Evolutionary conservation across 805 yeast species (phyloP).

Genomic region (Zygosaccharomyces rouxii): DNA sequence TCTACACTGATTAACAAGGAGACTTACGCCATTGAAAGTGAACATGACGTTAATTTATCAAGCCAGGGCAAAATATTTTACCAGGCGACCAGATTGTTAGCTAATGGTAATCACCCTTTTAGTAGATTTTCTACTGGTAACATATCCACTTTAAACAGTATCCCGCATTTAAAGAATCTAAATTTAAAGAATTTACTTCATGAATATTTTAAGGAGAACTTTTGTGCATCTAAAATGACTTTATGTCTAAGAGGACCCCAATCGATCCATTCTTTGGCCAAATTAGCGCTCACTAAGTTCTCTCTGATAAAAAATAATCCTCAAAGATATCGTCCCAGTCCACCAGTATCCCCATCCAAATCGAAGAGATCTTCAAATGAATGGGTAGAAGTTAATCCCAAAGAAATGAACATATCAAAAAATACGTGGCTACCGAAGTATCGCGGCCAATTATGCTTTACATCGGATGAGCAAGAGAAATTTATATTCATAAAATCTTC

Average conservation of each 20-base stretch:
- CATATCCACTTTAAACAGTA: slow-evolving; percentile 42
- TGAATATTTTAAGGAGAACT: slow-evolving; percentile 41
- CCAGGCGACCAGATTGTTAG: slow-evolving; percentile 54
- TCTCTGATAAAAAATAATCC: slow-evolving; percentile 28
- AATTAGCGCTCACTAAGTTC: slow-evolving; percentile 45
- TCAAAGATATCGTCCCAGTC: background rate
- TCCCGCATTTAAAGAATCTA: slow-evolving; percentile 33
- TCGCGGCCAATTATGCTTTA: slow-evolving; percentile 24
- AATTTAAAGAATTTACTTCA: slow-evolving; percentile 38
- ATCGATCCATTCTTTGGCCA: slow-evolving; percentile 53
- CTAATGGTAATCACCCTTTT: slow-evolving; percentile 49
- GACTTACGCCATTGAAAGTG: slow-evolving; percentile 59
- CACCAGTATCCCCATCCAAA: slow-evolving; percentile 2
- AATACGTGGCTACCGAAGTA: slow-evolving; percentile 21
- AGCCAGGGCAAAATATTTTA: slow-evolving; percentile 45
- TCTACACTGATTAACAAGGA: slow-evolving; percentile 44
- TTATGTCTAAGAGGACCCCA: slow-evolving; percentile 64
- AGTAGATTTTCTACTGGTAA: slow-evolving; percentile 64
- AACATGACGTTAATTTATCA: slow-evolving; percentile 53
- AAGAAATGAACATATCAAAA: slow-evolving; percentile 21
- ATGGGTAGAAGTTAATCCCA: background rate
- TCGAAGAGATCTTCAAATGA: slow-evolving; percentile 1
- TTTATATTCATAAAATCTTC: slow-evolving; percentile 39
- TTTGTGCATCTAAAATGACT: slow-evolving; percentile 46
- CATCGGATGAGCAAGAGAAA: slow-evolving; percentile 17